Evolutionary conservation across 768 basidiomycete genomes (phyloP), one percentile per base, ranked within the genome.

Genomic region (Serendipita sp.): DNA sequence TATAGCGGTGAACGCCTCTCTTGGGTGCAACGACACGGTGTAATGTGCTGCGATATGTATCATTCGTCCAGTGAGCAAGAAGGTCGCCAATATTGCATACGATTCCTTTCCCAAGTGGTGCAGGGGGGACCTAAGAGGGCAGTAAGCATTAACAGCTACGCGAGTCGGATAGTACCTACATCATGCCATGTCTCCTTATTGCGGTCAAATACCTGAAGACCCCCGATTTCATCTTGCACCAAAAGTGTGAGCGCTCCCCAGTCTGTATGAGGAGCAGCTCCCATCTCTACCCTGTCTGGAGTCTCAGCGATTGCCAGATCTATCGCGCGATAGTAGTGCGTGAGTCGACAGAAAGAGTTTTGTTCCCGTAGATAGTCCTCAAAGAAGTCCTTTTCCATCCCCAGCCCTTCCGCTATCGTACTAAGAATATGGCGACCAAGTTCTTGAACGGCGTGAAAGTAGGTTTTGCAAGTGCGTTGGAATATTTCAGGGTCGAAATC

Each of bases 291-390:
- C 4, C 5, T 26, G 9, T n/a, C 17, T 28, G 53, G 24, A 9
- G 13, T 24, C 4, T 34, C n/a, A 20, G 22, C 9, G 20, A 28
- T 7, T 14, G 34, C 34, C 5, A 14, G 34, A 48, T 48, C 45
- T 11, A 24, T 31, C 11, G 53, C 53, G 11, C 53, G 22, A 58
- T 58, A 58, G 53, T 58, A 58, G 24, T 58, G 53, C 11, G 53
- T 58, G 11, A 58, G 53, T n/a, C 53, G 53, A 33, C 53, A 58
- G n/a, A 58, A 58, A 9, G 53, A 58, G 53, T 58, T 58, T 34
- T 58, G 53, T 11, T 58, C 24, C 22, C 31, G 24, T n/a, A 58
- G 53, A 33, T 58, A 58, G 9, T 31, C 53, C n/a, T 58, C 53
- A 31, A 58, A 58, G 31, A 58, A 58, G 24, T 58, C 53, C 17